Conservation (phyloP, 2,329 filamentous ascomycete genomes). For the Fusarium sp. region DNA sequence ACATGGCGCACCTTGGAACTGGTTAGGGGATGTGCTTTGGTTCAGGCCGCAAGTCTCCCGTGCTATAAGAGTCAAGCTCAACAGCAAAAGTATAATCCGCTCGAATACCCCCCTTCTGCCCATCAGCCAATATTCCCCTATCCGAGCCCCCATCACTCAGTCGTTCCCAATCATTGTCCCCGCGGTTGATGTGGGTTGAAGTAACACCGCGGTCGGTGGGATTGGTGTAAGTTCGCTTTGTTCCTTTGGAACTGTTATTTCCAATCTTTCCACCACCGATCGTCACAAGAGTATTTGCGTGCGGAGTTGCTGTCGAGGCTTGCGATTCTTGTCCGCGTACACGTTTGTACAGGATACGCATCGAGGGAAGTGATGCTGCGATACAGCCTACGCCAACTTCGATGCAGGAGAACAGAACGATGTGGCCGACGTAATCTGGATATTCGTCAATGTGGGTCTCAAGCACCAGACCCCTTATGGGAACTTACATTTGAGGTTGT, state of each 20-base stretch:
- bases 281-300: not conserved
- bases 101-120: not conserved
- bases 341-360: not conserved
- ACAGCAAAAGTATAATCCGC: slow-evolving; percentile 3
- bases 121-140: not conserved
- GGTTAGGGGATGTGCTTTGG: too few species aligned
- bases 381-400: slow-evolving; percentile 4
- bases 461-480: rapidly evolving
- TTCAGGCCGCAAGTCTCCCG: too few species aligned
- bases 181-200: not conserved
- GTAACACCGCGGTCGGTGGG: not conserved
- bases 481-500: slow-evolving; percentile 17
- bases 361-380: not conserved
- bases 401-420: slow-evolving; percentile 9
- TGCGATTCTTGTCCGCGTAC: not conserved
- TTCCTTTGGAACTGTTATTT: not conserved
- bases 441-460: not conserved
- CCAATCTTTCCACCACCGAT: slow-evolving; percentile 1
- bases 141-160: slow-evolving; percentile 3
- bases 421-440: slow-evolving; percentile 9
- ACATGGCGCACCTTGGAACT: too few species aligned
- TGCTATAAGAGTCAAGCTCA: slow-evolving; percentile 3
- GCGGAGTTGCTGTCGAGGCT: not conserved
- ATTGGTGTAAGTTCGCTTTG: not conserved
- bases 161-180: not conserved